These are phyloP conservation scores for Flaveria linearis DNA, from an alignment of 129 eudicot species.

Conservation along the genomic window DNA sequence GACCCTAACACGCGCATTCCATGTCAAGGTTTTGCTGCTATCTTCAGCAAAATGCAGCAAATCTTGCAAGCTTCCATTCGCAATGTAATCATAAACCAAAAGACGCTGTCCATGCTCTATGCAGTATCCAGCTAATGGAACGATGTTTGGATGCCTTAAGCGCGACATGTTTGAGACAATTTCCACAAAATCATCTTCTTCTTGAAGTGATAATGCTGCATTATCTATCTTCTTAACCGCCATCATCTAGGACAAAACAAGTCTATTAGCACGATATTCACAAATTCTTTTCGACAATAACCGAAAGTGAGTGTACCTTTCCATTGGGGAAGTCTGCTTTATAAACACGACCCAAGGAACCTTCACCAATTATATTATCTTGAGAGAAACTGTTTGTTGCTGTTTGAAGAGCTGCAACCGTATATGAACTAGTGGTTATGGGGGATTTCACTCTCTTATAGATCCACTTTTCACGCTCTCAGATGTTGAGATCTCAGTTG, in stretches of 20 bases:
- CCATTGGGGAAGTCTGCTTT: slow-evolving; percentile 95
- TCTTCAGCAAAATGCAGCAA: slow-evolving; percentile 88
- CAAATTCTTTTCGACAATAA: neutral
- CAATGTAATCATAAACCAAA: slow-evolving; percentile 79
- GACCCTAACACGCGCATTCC: slow-evolving; percentile 97
- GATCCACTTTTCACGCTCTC: slow-evolving; percentile 81
- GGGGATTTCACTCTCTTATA: slow-evolving; percentile 74
- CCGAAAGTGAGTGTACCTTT: slow-evolving; percentile 57
- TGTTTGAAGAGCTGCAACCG: slow-evolving; percentile 91
- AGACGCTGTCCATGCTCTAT: slow-evolving; percentile 97
- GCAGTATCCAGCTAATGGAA: slow-evolving; percentile 79
- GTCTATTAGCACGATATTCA: neutral
- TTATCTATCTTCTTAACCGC: slow-evolving; percentile 91
- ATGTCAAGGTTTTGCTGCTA: slow-evolving; percentile 62
- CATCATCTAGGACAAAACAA: slow-evolving; percentile 51
- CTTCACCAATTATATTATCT: slow-evolving; percentile 94
- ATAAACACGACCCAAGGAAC: slow-evolving; percentile 97
- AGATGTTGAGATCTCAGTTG: slow-evolving; percentile 53
- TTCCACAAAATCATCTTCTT: slow-evolving; percentile 92
- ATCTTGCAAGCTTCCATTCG: slow-evolving; percentile 91
- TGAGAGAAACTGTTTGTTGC: slow-evolving; percentile 98
- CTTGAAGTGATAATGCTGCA: slow-evolving; percentile 88
- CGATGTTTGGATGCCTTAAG: slow-evolving; percentile 85
- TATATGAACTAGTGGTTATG: slow-evolving; percentile 78
- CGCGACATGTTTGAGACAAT: slow-evolving; percentile 96